phyloP scores from a whole-genome alignment of 352 stramenopile genomes.

The Sclerospora graminicola region DNA sequence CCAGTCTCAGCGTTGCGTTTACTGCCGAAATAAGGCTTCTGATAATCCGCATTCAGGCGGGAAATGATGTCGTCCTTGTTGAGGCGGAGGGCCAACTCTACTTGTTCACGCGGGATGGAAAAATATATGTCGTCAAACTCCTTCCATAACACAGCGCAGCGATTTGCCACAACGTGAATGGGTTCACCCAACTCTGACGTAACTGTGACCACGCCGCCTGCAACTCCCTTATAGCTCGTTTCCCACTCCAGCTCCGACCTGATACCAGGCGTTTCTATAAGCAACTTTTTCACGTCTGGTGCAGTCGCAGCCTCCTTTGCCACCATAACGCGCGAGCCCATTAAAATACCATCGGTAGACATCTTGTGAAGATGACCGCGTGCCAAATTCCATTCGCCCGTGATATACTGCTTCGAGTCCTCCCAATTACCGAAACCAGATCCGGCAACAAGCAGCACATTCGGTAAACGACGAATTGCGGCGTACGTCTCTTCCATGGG shows the following conservation, averaged over 20 bases:
- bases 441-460: slow-evolving; percentile 77
- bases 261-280: slow-evolving; percentile 72
- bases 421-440: slow-evolving; percentile 84
- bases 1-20: slow-evolving; percentile 32
- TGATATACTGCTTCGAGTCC: slow-evolving; percentile 69
- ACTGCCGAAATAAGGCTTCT: slow-evolving; percentile 85
- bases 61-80: slow-evolving; percentile 73
- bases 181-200: slow-evolving; percentile 78
- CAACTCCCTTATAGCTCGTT: slow-evolving; percentile 52
- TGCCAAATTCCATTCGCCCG: slow-evolving; percentile 67
- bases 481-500: slow-evolving; percentile 66
- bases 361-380: slow-evolving; percentile 49
- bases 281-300: slow-evolving; percentile 71
- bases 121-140: slow-evolving; percentile 86
- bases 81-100: slow-evolving; percentile 47
- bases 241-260: slow-evolving; percentile 69
- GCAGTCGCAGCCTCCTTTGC: slow-evolving; percentile 82
- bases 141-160: slow-evolving; percentile 63
- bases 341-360: slow-evolving; percentile 70
- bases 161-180: slow-evolving; percentile 81
- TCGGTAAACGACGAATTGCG: slow-evolving; percentile 63
- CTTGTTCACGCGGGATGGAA: slow-evolving; percentile 54
- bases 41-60: slow-evolving; percentile 79
- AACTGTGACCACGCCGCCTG: slow-evolving; percentile 73
- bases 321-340: slow-evolving; percentile 81